Percentiles rank a stretch among this genome's conserved stretches.
Conservation (phyloP, 805 yeast species). For the Ogataea ganodermae region DNA sequence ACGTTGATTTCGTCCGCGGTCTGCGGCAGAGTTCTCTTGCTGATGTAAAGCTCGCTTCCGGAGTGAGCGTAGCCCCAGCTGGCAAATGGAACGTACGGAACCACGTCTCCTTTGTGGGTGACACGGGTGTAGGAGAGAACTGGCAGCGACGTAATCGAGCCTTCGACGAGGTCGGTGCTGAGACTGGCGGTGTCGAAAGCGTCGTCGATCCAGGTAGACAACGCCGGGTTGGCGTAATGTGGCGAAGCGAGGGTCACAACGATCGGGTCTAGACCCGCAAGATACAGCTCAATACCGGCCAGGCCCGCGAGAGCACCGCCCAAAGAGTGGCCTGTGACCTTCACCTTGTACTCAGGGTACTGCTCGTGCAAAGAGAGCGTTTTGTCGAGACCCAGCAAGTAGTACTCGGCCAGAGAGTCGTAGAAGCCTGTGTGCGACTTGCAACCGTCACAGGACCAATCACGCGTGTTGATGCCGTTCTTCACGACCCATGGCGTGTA, state of each 20-base stretch:
- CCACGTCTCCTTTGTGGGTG: conserved; percentile 55
- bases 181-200: conserved; percentile 43
- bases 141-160: conserved; percentile 3
- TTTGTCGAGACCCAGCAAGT: conserved; percentile 38
- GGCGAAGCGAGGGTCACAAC: conserved; percentile 67
- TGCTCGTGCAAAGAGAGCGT: conserved; percentile 38
- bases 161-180: background rate
- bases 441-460: conserved; percentile 48
- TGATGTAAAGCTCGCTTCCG: conserved; percentile 55
- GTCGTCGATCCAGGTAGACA: conserved; percentile 54
- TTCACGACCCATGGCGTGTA: conserved; percentile 44
- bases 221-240: conserved; percentile 55
- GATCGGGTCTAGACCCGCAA: conserved; percentile 56
- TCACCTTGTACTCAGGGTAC: conserved; percentile 50
- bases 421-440: conserved; percentile 67
- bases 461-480: conserved; percentile 21
- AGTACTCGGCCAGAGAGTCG: conserved; percentile 44
- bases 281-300: conserved; percentile 60
- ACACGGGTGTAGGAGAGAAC: conserved; percentile 52
- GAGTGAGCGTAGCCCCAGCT: conserved; percentile 41
- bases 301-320: conserved; percentile 65
- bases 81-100: conserved; percentile 61
- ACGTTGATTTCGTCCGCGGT: conserved; percentile 15
- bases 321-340: conserved; percentile 72
- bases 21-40: conserved; percentile 41